Conservation (phyloP, 768 basidiomycete genomes). For the Chalciporus pseudorubinellus region DNA sequence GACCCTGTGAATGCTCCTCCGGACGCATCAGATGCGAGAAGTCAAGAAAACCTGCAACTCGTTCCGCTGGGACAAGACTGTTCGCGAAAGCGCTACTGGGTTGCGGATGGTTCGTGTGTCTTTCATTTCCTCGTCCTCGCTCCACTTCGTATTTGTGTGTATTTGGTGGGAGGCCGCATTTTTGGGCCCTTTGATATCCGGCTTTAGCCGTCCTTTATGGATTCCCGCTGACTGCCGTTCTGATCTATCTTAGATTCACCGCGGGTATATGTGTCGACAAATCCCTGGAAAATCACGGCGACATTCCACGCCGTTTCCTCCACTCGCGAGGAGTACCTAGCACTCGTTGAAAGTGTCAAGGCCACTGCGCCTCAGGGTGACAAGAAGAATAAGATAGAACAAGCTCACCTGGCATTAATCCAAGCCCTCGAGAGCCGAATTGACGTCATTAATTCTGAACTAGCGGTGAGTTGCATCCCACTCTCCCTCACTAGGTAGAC, state of each 20-base stretch:
- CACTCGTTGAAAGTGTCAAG: conserved; percentile 61
- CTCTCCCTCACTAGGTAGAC: conserved; percentile 10
- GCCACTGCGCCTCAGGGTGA: conserved; percentile 42
- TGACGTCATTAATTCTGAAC: conserved; percentile 64
- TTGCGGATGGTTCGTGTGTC: conserved; percentile 81
- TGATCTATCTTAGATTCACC: conserved; percentile 67
- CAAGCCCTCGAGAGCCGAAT: conserved; percentile 60
- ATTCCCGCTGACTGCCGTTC: conserved; percentile 33
- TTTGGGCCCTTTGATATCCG: conserved; percentile 41
- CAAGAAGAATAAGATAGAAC: conserved; percentile 59
- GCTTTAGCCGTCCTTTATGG: conserved; percentile 35
- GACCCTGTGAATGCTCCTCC: conserved; percentile 55
- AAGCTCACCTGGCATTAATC: conserved; percentile 60
- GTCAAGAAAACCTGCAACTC: conserved; percentile 62
- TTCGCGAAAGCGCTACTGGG: conserved; percentile 79
- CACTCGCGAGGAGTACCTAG: conserved; percentile 71
- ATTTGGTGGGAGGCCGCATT: conserved; percentile 57
- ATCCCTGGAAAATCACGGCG: conserved; percentile 86
- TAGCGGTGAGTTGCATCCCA: conserved; percentile 53
- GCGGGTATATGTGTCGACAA: conserved; percentile 78
- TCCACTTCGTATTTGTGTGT: conserved; percentile 61
- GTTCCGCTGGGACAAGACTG: conserved; percentile 76
- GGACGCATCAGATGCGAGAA: conserved; percentile 59
- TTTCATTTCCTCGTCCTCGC: conserved; percentile 33
- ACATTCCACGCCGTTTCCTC: conserved; percentile 72